Conservation (phyloP, 352 stramenopile genomes). For the Globisporangium radiosum region DNA sequence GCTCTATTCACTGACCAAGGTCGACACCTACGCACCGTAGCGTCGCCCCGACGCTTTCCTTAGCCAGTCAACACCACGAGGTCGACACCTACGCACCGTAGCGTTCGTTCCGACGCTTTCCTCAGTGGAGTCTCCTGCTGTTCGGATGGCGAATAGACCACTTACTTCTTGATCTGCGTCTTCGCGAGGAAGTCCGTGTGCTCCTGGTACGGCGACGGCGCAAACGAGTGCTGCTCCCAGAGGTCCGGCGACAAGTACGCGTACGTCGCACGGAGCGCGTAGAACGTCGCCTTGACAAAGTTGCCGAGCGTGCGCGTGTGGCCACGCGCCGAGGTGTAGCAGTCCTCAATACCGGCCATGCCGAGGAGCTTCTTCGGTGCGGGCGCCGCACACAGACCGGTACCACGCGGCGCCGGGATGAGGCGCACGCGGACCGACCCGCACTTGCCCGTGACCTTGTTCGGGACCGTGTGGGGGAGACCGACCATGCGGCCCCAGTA, state of each 20-base stretch:
- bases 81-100: conserved; percentile 91
- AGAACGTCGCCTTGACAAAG: conserved; percentile 99
- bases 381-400: conserved; percentile 96
- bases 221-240: conserved; percentile 95
- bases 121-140: too few relatives aligned
- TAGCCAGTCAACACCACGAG: conserved; percentile 6
- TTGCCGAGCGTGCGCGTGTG: conserved; percentile 99
- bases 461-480: conserved; percentile 95
- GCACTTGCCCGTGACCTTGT: conserved; percentile 99
- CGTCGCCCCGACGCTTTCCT: conserved; percentile 48
- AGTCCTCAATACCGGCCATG: conserved; percentile 99
- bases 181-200: conserved; percentile 99
- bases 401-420: conserved; percentile 99
- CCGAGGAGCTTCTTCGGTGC: conserved; percentile 98
- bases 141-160: not conserved
- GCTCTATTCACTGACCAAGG: conserved; percentile 37
- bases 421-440: conserved; percentile 98
- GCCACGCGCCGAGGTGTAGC: conserved; percentile 93
- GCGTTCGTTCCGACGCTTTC: conserved; percentile 57
- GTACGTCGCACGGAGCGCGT: conserved; percentile 97
- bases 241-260: conserved; percentile 98
- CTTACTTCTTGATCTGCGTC: conserved; percentile 90
- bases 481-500: conserved; percentile 98
- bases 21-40: conserved; percentile 91
- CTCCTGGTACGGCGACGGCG: conserved; percentile 96